Conservation (phyloP, 2,329 filamentous ascomycete genomes). For the Escovopsis sp. region DNA sequence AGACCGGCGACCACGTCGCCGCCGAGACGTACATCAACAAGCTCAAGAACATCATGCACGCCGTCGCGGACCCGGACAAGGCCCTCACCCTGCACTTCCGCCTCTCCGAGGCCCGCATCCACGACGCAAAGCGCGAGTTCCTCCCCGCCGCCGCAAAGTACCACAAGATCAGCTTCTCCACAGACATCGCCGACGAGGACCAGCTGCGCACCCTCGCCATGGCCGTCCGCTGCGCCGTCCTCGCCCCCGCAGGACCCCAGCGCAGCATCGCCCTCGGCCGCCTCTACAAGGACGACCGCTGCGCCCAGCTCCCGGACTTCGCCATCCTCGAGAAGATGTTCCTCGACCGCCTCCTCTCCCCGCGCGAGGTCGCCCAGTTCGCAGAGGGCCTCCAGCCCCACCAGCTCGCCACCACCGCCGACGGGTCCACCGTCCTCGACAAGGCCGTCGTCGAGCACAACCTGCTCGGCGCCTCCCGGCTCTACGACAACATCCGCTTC, state of each 20-base stretch:
- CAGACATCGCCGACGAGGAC: slow-evolving; percentile 72
- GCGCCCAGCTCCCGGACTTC: slow-evolving; percentile 61
- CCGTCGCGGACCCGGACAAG: slow-evolving; percentile 51
- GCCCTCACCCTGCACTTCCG: slow-evolving; percentile 66
- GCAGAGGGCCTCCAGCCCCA: slow-evolving; percentile 68
- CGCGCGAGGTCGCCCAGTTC: slow-evolving; percentile 76
- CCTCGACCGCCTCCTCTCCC: slow-evolving; percentile 67
- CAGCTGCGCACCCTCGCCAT: slow-evolving; percentile 71
- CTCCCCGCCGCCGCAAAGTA: slow-evolving; percentile 78
- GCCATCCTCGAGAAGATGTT: slow-evolving; percentile 96
- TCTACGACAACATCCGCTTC: slow-evolving; percentile 66
- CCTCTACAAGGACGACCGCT: slow-evolving; percentile 86
- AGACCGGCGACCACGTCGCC: slow-evolving; percentile 77
- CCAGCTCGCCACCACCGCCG: slow-evolving; percentile 77
- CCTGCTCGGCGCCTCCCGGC: slow-evolving; percentile 65
- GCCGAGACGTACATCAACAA: slow-evolving; percentile 87
- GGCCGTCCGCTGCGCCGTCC: slow-evolving; percentile 81
- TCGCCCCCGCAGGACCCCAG: slow-evolving; percentile 79
- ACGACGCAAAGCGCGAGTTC: slow-evolving; percentile 82
- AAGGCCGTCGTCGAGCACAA: slow-evolving; percentile 96
- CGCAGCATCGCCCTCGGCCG: slow-evolving; percentile 67
- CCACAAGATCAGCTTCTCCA: slow-evolving; percentile 68
- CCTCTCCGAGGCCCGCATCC: slow-evolving; percentile 82
- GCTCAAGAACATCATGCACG: slow-evolving; percentile 82
- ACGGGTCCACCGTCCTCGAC: slow-evolving; percentile 84